Percentiles rank a stretch among this genome's conserved stretches.
Evolutionary conservation across 2,329 filamentous ascomycete genomes (phyloP).

Genomic region (Paecilomyces sp.): DNA sequence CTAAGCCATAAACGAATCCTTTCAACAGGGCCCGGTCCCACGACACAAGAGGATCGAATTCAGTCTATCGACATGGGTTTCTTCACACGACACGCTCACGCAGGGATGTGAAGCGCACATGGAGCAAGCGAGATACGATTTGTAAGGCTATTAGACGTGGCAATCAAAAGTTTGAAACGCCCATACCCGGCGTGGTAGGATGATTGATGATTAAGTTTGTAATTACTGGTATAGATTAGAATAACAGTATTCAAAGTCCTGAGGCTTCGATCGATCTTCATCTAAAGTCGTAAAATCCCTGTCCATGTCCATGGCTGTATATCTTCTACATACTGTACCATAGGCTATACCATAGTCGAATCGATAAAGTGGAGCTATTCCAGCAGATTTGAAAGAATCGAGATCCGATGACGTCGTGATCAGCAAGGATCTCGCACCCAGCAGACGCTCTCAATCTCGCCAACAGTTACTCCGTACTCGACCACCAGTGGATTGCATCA

Average conservation of each 20-base stretch:
- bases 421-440: neutral
- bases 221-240: neutral
- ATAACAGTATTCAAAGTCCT: neutral
- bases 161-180: neutral
- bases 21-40: neutral
- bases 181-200: neutral
- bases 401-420: neutral
- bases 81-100: neutral
- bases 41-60: neutral
- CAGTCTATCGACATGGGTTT: neutral
- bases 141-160: neutral
- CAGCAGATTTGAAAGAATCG: neutral
- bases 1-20: slow-evolving; percentile 57
- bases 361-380: neutral
- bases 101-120: neutral
- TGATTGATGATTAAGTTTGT: neutral
- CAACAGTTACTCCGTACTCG: neutral
- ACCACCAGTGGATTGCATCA: neutral
- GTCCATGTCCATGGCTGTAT: too few relatives aligned
- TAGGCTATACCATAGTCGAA: too few relatives aligned
- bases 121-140: neutral
- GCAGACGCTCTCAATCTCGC: neutral
- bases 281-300: too few relatives aligned
- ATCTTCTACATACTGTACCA: too few relatives aligned
- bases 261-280: neutral